Base-by-base conservation (phyloP, 1,284 basidiomycete genomes). In the Trametes sp. region DNA sequence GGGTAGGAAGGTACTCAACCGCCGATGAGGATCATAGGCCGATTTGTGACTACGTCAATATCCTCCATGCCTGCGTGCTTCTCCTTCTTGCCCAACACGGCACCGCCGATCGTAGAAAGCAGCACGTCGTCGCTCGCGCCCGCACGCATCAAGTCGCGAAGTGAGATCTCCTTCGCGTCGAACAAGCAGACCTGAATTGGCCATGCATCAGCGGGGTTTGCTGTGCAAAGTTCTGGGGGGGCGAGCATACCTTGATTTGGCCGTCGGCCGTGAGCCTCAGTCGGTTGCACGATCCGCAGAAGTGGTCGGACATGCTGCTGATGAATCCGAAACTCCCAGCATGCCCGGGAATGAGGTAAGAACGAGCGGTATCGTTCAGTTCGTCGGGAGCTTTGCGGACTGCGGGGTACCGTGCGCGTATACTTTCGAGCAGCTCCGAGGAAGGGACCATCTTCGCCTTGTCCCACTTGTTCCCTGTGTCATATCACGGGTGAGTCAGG, bases 281-380 rank as follows among this genome's bases (percentile, higher is more conserved):
- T 65, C 94, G 83, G 73, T 95, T 95, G 78, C 94, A 96, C 1
- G 89, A 88, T 4, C 86, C 84, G 75, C 94, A 96, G 72, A 96
- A 95, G 76, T 95, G 93, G 75, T 96, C 93, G 31, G 93, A 95
- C 93, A 95, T 94, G 78, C 90, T 92, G 70, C 89, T 93, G 73
- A 96, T 96, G 78, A 96, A 95, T 10, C 94, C 94, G 70, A 96
- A 84, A 68, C 82, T 88, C 35, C 94, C 94, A 62, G 71, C 72
- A 72, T 89, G 85, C 4, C 90, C 91, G 1, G 89, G 90, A 55
- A 95, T 85, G 63, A 81, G 78, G 84, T 90, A 96, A 36, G 87
- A 89, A 53, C 93, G 87, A 23, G 92, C 92, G 9, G 94, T 95
- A 70, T 95, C 92, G 70, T 92, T 93, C 36, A 85, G 77, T 63